Base-by-base conservation (phyloP, 176 grass and related monocot genomes). In the Cenchrus purpureus region DNA sequence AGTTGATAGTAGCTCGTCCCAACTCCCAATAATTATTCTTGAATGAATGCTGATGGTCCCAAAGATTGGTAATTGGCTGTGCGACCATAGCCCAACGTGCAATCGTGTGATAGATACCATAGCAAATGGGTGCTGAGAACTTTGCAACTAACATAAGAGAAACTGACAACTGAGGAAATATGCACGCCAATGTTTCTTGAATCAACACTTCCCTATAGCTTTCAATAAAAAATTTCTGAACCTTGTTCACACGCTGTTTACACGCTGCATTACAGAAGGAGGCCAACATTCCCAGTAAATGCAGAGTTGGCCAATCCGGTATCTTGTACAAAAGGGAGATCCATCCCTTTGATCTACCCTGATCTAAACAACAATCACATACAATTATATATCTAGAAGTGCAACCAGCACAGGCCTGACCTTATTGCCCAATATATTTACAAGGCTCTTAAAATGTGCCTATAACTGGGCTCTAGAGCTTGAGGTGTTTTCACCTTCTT, bases 371-470 rank as follows among this genome's bases (percentile, higher is more conserved):
- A 76, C 74, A 68, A 84, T 84, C n/a, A 74, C 60, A 84, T 68
- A 84, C 80, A 91, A 84, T 32, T 75, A 80, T 20, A 28, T 83
- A 74, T 83, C 44, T 73, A 44, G 0, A 32, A 46, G 37, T 91
- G 83, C 85, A 91, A 56, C 60, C 63, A 76, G 46, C 12, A 70
- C 53, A 75, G 56, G 70, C 62, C 64, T 32, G 66, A 83, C 16
- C 68, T 87, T 87, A 90, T 79, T 62, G 62, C 74, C 80, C 59
- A 74, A 25, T 14, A 52, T 87, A 86, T 86, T 55, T 80, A 87
- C 89, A 91, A 56, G 69, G 81, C 40, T 17, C 37, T 53, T 63
- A 50, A 54, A 86, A 65, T 29, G 43, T 77, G 43, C 37, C 64
- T 77, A 81, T 42, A 46, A 68, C 82, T 83, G 80, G 84, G 80